phyloP scores from a whole-genome alignment of 2,329 filamentous ascomycete genomes.

The Ophiosphaerella narmari region DNA sequence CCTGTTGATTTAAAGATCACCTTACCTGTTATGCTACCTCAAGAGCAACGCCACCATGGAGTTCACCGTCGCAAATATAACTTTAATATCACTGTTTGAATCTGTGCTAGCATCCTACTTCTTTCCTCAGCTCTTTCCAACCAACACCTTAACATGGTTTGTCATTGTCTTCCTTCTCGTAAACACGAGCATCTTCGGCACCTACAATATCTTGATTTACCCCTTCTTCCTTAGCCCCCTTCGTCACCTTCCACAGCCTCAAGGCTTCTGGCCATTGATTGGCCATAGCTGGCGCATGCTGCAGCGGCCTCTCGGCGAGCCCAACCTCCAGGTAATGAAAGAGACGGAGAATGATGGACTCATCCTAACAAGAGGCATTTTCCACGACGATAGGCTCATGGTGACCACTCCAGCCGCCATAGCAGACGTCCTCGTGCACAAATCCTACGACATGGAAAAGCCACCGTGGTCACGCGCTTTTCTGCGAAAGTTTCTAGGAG shows the following conservation, averaged over 20 bases:
- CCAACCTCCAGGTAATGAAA: conserved; percentile 43
- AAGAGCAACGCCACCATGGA: conserved; percentile 15
- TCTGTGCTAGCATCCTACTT: conserved; percentile 24
- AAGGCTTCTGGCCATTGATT: conserved; percentile 38
- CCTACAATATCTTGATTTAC: conserved; percentile 37
- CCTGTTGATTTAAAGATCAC: not conserved
- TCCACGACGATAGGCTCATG: conserved; percentile 46
- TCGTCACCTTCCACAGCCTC: conserved; percentile 43
- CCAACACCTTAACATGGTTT: conserved; percentile 14
- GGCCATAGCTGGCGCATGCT: conserved; percentile 46
- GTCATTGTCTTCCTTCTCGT: conserved; percentile 22
- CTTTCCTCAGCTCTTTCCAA: conserved; percentile 19
- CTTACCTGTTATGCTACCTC: not conserved
- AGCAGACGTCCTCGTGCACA: conserved; percentile 58
- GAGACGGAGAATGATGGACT: conserved; percentile 48
- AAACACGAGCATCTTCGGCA: conserved; percentile 19
- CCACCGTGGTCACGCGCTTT: conserved; percentile 51
- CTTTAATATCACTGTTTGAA: conserved; percentile 23
- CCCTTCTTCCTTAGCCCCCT: conserved; percentile 48
- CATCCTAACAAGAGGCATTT: conserved; percentile 46
- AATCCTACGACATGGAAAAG: conserved; percentile 61
- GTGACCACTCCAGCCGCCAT: conserved; percentile 49
- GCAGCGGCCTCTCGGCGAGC: conserved; percentile 38
- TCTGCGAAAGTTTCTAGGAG: conserved; percentile 55
- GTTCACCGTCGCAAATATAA: conserved; percentile 15